phyloP scores from a whole-genome alignment of 768 basidiomycete genomes.

The Pleurotus citrinopileatus region DNA sequence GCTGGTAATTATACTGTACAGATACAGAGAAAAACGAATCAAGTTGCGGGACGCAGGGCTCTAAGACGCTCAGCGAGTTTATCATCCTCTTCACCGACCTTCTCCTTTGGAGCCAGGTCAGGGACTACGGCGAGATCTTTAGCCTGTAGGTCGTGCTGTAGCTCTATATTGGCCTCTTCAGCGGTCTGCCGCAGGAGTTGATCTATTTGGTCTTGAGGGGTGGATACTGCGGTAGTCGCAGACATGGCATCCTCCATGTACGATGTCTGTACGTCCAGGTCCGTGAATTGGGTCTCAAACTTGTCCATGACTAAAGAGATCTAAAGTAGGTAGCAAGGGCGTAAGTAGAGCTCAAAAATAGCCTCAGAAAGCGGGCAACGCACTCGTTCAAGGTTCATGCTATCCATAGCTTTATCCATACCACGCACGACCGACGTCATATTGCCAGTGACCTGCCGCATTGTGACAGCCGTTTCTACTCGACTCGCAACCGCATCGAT shows the following conservation, averaged over 20 bases:
- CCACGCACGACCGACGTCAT: constrained; percentile 96
- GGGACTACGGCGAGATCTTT: constrained; percentile 60
- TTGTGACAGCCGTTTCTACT: constrained; percentile 97
- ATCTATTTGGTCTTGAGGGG: constrained; percentile 97
- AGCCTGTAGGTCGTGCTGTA: constrained; percentile 84
- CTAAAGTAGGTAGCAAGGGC: constrained; percentile 39
- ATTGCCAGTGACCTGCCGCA: constrained; percentile 93
- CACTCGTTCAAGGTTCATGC: constrained; percentile 97
- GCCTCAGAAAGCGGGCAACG: constrained; percentile 22
- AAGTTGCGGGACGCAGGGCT: constrained; percentile 76
- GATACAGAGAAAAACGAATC: neutral
- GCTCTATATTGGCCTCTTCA: constrained; percentile 94
- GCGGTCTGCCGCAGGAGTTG: constrained; percentile 88
- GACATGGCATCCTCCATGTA: constrained; percentile 99
- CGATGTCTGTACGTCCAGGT: constrained; percentile 95
- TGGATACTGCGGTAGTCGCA: constrained; percentile 86
- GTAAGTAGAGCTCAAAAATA: neutral
- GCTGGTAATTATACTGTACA: neutral
- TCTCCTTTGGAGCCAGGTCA: constrained; percentile 50
- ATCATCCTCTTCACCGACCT: constrained; percentile 71
- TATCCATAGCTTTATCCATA: constrained; percentile 99
- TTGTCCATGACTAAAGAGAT: constrained; percentile 99
- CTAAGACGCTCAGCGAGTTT: constrained; percentile 84
- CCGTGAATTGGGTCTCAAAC: constrained; percentile 94
- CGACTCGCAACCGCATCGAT: constrained; percentile 97